Evolutionary conservation across 202 grass and related monocot species (phyloP).

Genomic region (Musa balbisiana): DNA sequence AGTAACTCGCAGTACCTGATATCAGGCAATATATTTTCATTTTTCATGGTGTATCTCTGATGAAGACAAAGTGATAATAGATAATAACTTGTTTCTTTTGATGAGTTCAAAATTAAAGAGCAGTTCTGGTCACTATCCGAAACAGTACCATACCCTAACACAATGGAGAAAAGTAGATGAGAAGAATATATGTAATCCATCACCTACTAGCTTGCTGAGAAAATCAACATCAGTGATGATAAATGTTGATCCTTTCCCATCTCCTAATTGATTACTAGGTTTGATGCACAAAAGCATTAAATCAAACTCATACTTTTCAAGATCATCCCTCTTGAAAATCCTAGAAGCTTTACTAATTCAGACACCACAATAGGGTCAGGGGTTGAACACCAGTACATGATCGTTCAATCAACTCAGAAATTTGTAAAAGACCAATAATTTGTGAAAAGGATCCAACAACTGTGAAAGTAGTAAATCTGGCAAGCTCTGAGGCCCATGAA

Average conservation of each 20-base stretch:
- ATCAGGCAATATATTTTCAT: slow-evolving; percentile 49
- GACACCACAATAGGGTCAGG: slow-evolving; percentile 26
- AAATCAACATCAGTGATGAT: slow-evolving; percentile 47
- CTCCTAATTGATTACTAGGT: slow-evolving; percentile 34
- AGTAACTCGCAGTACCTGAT: slow-evolving; percentile 46
- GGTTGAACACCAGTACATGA: not conserved
- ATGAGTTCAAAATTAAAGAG: slow-evolving; percentile 30
- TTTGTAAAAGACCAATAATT: slow-evolving; percentile 46
- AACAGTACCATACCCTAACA: slow-evolving; percentile 68
- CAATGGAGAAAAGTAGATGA: slow-evolving; percentile 54
- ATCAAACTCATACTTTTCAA: slow-evolving; percentile 64
- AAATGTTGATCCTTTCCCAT: slow-evolving; percentile 39
- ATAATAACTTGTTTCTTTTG: slow-evolving; percentile 46
- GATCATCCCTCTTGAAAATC: slow-evolving; percentile 48
- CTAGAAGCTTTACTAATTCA: slow-evolving; percentile 35
- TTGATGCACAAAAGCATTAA: slow-evolving; percentile 61
- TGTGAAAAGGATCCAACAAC: slow-evolving; percentile 33
- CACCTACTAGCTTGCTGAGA: slow-evolving; percentile 56
- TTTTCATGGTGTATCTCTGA: slow-evolving; percentile 87
- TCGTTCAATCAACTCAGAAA: slow-evolving; percentile 29
- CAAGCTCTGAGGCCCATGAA: slow-evolving; percentile 74
- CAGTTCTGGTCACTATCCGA: slow-evolving; percentile 31
- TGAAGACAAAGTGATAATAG: slow-evolving; percentile 49
- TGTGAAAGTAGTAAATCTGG: slow-evolving; percentile 53
- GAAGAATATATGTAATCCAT: slow-evolving; percentile 36